Evolutionary conservation across 805 yeast genomes (phyloP), one percentile per base, ranked within the genome.

Genomic region (Cyberlindnera misumaiensis): DNA sequence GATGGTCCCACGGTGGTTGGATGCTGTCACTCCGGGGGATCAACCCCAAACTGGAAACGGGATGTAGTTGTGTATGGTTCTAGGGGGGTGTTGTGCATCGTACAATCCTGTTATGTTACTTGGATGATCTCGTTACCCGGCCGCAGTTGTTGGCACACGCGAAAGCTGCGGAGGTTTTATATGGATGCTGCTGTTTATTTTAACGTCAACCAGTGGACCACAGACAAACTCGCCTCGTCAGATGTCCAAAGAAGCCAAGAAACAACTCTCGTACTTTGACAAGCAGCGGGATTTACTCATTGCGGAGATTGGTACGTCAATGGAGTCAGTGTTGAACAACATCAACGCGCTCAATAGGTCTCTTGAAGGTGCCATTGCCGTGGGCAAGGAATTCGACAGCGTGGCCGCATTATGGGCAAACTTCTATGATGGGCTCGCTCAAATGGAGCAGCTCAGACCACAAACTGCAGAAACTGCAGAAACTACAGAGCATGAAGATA

Each of bases 381-480:
- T 83, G 3, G 89, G 93, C 2, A 77, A 77, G 51, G 89, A 81
- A 43, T 83, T 83, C 49, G 84, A 82, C 41, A 72, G 74, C 36
- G 84, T 82, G 12, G 73, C 88, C 3, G 61, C 68, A n/a, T 63
- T 83, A 27, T 83, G 94, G 94, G 63, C 70, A 26, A 70, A 70
- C 28, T 82, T 83, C 51, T 81, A 83, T 49, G 74, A 75, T 51
- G 77, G 77, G 0, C 35, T 67, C 15, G 62, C 60, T 11, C 63
- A 63, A 29, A 41, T 46, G 25, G 58, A 55, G 15, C 49, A 49
- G 29, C 30, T 56, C 26, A 54, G 44, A 31, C 28, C 17, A 5
- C 8, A 13, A 17, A 11, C 38, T 28, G 28, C 29, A 27, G 35
- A 30, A 10, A 40, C 37, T 16, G 34, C 14, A 11, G 43, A 28